Evolutionary conservation across 1,139 yeast genomes (phyloP).

Genomic region (Blastobotrys raffinosifermentans): DNA sequence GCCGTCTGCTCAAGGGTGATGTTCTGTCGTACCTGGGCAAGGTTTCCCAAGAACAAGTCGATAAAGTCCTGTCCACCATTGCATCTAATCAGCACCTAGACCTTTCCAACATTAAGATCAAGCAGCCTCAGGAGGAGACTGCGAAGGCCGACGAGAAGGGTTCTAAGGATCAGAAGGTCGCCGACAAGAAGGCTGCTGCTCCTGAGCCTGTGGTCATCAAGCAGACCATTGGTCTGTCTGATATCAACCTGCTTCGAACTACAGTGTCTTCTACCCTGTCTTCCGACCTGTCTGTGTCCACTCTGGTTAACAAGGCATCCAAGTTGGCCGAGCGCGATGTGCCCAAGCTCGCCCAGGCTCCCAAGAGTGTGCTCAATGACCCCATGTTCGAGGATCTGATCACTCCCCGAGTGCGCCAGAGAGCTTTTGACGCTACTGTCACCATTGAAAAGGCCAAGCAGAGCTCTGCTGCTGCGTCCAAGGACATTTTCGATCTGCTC

Average conservation of each 20-base stretch:
- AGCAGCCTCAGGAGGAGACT: constrained; percentile 30
- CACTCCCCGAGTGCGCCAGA: constrained; percentile 36
- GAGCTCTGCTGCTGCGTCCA: constrained; percentile 14
- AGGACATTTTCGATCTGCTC: constrained; percentile 45
- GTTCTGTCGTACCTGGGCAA: constrained; percentile 77
- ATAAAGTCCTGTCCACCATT: constrained; percentile 50
- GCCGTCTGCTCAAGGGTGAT: constrained; percentile 85
- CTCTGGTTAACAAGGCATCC: constrained; percentile 37
- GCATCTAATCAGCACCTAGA: constrained; percentile 63
- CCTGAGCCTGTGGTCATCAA: constrained; percentile 16
- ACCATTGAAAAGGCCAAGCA: constrained; percentile 23
- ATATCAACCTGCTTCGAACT: constrained; percentile 18
- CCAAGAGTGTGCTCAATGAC: constrained; percentile 45
- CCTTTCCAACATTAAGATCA: constrained; percentile 59
- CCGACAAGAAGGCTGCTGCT: constrained; percentile 20
- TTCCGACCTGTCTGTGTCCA: constrained; percentile 26
- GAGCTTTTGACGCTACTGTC: constrained; percentile 40
- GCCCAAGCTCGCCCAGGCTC: constrained; percentile 43
- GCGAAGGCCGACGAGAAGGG: constrained; percentile 23
- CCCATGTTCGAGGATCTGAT: constrained; percentile 63
- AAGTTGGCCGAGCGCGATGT: constrained; percentile 34
- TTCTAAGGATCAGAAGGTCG: constrained; percentile 18
- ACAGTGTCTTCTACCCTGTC: constrained; percentile 28
- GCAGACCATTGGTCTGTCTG: constrained; percentile 18
- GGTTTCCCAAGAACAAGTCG: constrained; percentile 52